Base-by-base conservation (phyloP, 225 moss, liverwort and hornwort species). In the Physcomitrellopsis africana region DNA sequence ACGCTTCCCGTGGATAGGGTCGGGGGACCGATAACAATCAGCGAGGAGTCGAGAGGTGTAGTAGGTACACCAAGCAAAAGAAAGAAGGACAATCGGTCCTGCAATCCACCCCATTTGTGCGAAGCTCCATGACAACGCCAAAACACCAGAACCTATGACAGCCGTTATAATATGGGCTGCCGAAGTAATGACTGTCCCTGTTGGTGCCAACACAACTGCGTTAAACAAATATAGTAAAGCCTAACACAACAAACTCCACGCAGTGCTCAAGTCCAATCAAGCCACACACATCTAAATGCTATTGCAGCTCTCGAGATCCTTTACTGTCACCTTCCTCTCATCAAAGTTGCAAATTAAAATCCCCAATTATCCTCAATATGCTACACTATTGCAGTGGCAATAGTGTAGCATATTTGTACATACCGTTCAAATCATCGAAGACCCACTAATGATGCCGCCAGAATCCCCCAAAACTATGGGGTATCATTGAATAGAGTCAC, bases 101-200 rank as follows among this genome's bases (percentile, higher is more conserved):
- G 87, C 97, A 65, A 99, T 47, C 97, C 94, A 99, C 27, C 97
- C 94, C 89, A 99, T 81, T 57, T 99, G 94, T 4, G 92, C 93
- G 9, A 99, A 84, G 73, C 93, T 93, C 97, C 97, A 99, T 3
- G 93, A 82, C 55, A 99, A 48, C 1, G 94, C 87, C 27, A 94
- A 69, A 9, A 99, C 89, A 0, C 94, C 94, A 2, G 94, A 93
- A 13, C 93, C 97, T 26, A 99, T 99, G 10, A 99, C 94, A 7
- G 93, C 94, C 0, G 97, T 97, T 23, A 97, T 86, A 8, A 97
- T 91, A 51, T 93, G 97, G 0, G 94, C 97, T n/a, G 94, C 74
- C 1, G 94, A 87, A 29, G 90, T 78, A 63, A 67, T 83, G 1
- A 74, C 66, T 8, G 71, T 91, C 58, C 93, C 95, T 92, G 89